phyloP scores from a whole-genome alignment of 228 moss, liverwort and hornwort genomes.

The Sphagnum magellanicum region DNA sequence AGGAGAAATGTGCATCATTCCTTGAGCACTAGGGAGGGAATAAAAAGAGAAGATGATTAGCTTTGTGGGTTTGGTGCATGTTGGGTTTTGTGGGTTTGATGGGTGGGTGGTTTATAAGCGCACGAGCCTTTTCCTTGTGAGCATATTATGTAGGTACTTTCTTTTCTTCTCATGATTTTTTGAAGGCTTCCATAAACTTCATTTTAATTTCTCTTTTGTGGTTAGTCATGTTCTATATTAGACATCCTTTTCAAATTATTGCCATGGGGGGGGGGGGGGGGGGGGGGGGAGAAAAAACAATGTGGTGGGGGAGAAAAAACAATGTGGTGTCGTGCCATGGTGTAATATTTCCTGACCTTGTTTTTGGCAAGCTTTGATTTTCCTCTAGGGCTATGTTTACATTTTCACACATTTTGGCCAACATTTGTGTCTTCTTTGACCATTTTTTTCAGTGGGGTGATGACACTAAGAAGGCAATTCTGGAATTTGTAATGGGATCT shows the following conservation, averaged over 20 bases:
- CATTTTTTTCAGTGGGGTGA: conserved; percentile 89
- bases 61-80: neutral
- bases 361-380: neutral
- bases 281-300: no score
- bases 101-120: conserved; percentile 18
- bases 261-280: no score
- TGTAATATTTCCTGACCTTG: neutral
- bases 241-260: neutral
- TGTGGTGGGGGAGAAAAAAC: no score
- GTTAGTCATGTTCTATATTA: neutral
- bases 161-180: neutral
- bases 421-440: conserved; percentile 86
- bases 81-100: neutral
- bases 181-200: neutral
- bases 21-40: neutral
- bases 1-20: neutral
- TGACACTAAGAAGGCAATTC: conserved; percentile 43
- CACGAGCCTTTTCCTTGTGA: conserved; percentile 76
- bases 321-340: neutral
- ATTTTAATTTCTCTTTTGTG: neutral
- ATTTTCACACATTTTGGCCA: conserved; percentile 86
- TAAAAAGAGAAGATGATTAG: neutral
- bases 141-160: conserved; percentile 47
- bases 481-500: conserved; percentile 43
- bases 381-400: conserved; percentile 74